A percentile compares a stretch with the other conserved stretches of the same genome.
phyloP scores from a whole-genome alignment of 495 filamentous ascomycete species.

The Saxophila tyrrhenica region DNA sequence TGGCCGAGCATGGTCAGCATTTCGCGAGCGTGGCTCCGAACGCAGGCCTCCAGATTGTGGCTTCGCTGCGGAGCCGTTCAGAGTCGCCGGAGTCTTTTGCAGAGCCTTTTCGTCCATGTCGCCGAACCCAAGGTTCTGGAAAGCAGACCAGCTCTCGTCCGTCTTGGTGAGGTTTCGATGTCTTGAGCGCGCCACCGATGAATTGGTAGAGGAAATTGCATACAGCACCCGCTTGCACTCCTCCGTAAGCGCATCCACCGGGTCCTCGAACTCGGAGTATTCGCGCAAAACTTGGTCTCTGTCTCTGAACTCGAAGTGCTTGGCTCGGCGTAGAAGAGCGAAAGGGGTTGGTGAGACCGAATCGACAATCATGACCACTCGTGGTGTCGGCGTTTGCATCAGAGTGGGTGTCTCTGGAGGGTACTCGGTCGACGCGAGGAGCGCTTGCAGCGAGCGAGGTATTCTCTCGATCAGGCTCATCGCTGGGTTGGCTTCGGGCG shows the following conservation, averaged over 20 bases:
- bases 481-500: constrained; percentile 60
- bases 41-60: constrained; percentile 36
- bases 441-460: constrained; percentile 78
- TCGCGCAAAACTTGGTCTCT: constrained; percentile 70
- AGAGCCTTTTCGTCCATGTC: constrained; percentile 33
- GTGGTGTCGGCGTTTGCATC: constrained; percentile 68
- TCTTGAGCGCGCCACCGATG: constrained; percentile 46
- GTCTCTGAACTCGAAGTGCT: constrained; percentile 88
- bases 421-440: constrained; percentile 89
- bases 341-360: constrained; percentile 93
- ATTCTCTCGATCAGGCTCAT: constrained; percentile 68
- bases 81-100: constrained; percentile 1
- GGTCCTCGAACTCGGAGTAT: constrained; percentile 82
- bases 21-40: constrained; percentile 50
- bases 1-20: constrained; percentile 58
- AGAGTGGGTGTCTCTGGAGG: constrained; percentile 71
- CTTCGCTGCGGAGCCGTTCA: constrained; percentile 7
- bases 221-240: constrained; percentile 85
- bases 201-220: constrained; percentile 78
- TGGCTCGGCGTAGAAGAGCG: constrained; percentile 77
- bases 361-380: constrained; percentile 94
- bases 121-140: constrained; percentile 89
- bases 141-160: constrained; percentile 91
- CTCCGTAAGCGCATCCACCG: constrained; percentile 75
- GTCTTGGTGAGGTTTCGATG: constrained; percentile 30